These are phyloP conservation scores for Venturiaceae sp. DNA, from an alignment of 2,329 filamentous ascomycete genomes.

Conservation along the genomic window DNA sequence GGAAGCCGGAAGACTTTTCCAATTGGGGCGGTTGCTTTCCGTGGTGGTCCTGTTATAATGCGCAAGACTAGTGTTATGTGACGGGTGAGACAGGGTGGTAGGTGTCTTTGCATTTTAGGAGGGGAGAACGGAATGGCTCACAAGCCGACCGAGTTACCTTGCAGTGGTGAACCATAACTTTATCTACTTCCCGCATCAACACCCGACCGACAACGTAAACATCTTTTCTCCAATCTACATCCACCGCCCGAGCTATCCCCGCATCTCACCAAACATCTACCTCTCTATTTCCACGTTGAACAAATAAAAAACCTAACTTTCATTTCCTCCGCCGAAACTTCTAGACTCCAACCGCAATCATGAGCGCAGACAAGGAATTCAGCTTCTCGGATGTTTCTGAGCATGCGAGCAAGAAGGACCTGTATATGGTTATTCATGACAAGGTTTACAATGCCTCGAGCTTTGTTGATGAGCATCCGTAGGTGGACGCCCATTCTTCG, in stretches of 20 bases:
- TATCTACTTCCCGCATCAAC: background rate
- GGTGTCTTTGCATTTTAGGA: background rate
- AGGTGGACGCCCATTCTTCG: conserved; percentile 28
- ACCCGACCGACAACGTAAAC: too few relatives aligned
- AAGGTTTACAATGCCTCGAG: conserved; percentile 86
- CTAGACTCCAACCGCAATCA: background rate
- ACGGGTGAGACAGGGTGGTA: too few relatives aligned
- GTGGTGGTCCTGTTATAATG: background rate
- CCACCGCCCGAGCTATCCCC: background rate
- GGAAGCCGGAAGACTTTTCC: background rate
- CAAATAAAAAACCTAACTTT: too few relatives aligned
- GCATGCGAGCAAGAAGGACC: conserved; percentile 90
- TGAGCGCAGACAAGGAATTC: conserved; percentile 37
- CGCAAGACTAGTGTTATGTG: background rate
- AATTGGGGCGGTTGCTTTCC: background rate
- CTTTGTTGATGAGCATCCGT: conserved; percentile 97
- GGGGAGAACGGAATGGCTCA: too few relatives aligned
- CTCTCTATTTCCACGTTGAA: too few relatives aligned
- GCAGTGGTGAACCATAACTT: background rate
- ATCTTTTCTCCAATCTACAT: background rate
- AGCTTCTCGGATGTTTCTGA: conserved; percentile 73
- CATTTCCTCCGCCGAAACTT: too few relatives aligned
- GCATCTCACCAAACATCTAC: too few relatives aligned
- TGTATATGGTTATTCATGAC: conserved; percentile 87
- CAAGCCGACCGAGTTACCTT: background rate